phyloP scores from a whole-genome alignment of 352 stramenopile genomes.

The Globisporangium cederbergense region DNA sequence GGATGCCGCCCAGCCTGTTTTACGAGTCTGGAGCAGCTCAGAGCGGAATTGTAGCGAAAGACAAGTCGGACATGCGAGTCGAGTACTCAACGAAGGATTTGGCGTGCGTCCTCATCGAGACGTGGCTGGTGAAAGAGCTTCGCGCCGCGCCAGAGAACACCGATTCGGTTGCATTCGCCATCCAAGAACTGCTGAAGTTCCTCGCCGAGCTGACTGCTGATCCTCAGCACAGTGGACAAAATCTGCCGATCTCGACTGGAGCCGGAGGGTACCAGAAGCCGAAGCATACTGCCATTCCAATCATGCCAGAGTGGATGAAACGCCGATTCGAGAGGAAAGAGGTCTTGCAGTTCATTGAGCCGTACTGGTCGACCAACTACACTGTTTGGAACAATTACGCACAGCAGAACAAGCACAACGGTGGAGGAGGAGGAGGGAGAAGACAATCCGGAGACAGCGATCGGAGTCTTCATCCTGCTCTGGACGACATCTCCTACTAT shows the following conservation, averaged over 20 bases:
- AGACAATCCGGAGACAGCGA: slow-evolving; percentile 20
- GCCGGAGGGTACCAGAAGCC: slow-evolving; percentile 12
- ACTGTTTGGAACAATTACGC: slow-evolving; percentile 24
- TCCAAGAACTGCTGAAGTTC: slow-evolving; percentile 85
- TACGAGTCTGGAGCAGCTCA: slow-evolving; percentile 35
- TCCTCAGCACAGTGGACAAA: slow-evolving; percentile 71
- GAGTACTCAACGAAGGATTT: slow-evolving; percentile 81
- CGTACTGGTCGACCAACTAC: slow-evolving; percentile 90
- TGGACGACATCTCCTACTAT: slow-evolving; percentile 63
- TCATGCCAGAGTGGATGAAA: slow-evolving; percentile 86
- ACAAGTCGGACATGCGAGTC: slow-evolving; percentile 35
- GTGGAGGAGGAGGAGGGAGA: slow-evolving; percentile 15
- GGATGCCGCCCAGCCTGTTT: slow-evolving; percentile 67
- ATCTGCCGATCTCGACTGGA: slow-evolving; percentile 9
- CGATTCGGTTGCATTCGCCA: slow-evolving; percentile 76
- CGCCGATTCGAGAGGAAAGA: slow-evolving; percentile 78
- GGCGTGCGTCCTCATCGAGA: slow-evolving; percentile 79
- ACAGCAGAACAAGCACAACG: slow-evolving; percentile 11
- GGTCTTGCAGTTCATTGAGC: slow-evolving; percentile 84
- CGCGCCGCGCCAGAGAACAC: slow-evolving; percentile 82
- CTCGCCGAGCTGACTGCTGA: slow-evolving; percentile 67
- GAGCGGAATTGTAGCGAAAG: slow-evolving; percentile 29
- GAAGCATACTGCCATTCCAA: slow-evolving; percentile 12
- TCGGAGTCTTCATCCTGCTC: slow-evolving; percentile 17
- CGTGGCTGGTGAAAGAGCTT: slow-evolving; percentile 78